phyloP scores from a whole-genome alignment of 805 yeast species.

The Kregervanrija fluxuum region DNA sequence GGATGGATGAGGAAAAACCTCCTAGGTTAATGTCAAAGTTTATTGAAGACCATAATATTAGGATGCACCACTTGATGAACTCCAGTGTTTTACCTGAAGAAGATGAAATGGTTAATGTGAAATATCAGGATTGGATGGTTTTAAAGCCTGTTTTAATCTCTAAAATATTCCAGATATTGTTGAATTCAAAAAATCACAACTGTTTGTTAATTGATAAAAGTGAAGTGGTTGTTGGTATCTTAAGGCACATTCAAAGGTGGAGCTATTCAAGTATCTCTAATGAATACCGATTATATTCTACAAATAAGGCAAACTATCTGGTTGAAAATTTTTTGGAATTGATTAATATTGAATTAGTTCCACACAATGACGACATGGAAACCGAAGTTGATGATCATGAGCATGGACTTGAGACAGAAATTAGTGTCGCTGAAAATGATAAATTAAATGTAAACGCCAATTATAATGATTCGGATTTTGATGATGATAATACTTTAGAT shows the following conservation, averaged over 20 bases:
- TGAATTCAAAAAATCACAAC: constrained; percentile 61
- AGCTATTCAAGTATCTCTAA: constrained; percentile 73
- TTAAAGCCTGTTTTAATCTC: constrained; percentile 59
- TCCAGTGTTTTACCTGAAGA: constrained; percentile 18
- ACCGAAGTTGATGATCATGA: constrained; percentile 3
- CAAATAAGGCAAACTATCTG: constrained; percentile 63
- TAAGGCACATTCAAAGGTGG: constrained; percentile 86
- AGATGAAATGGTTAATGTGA: constrained; percentile 18
- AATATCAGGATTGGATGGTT: constrained; percentile 59
- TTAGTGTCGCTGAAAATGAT: constrained; percentile 5
- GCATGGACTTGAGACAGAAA: not conserved
- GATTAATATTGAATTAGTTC: constrained; percentile 45
- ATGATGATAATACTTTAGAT: not conserved
- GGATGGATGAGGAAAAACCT: constrained; percentile 82
- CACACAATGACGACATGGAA: constrained; percentile 26
- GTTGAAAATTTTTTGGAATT: constrained; percentile 81
- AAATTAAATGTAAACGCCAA: not conserved
- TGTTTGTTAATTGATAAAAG: constrained; percentile 72
- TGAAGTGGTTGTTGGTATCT: constrained; percentile 69
- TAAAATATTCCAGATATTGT: constrained; percentile 55
- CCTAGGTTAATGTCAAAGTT: constrained; percentile 62
- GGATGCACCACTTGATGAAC: constrained; percentile 37
- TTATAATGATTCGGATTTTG: constrained; percentile 4
- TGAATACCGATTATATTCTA: constrained; percentile 74
- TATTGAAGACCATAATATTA: constrained; percentile 49